A percentile compares a stretch with the other conserved stretches of the same genome.
phyloP scores from a whole-genome alignment of 1,139 yeast genomes.

The Martiniozyma asiatica region DNA sequence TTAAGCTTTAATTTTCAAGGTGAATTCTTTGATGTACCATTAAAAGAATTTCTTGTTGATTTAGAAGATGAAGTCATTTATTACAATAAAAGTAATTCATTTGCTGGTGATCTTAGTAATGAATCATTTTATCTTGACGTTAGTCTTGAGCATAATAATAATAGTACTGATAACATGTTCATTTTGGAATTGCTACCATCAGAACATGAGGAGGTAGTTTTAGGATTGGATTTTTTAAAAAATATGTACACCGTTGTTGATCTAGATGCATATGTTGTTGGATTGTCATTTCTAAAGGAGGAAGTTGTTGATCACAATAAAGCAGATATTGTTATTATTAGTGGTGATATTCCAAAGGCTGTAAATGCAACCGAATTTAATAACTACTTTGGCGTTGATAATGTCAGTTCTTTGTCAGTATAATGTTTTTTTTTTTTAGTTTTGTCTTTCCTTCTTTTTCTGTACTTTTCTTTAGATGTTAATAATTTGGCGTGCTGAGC shows the following conservation, averaged over 20 bases:
- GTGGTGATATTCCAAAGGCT: constrained; percentile 5
- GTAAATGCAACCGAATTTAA: constrained; percentile 3
- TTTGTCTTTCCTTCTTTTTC: too few relatives aligned
- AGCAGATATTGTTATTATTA: constrained; percentile 2
- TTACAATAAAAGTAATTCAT: constrained; percentile 4
- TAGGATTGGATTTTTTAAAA: constrained; percentile 65
- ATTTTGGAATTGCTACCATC: constrained; percentile 11
- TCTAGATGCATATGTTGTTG: constrained; percentile 48
- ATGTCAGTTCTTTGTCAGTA: constrained; percentile 1
- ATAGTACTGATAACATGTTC: constrained; percentile 1
- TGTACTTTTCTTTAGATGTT: too few relatives aligned
- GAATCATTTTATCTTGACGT: constrained; percentile 9
- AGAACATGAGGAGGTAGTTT: constrained; percentile 17
- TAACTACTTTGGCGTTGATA: constrained; percentile 1
- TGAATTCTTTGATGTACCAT: constrained; percentile 30
- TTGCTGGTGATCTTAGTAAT: constrained; percentile 2
- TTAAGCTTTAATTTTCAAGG: constrained; percentile 37
- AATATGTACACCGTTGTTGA: constrained; percentile 66
- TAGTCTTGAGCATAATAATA: not conserved
- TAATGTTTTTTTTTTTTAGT: not conserved
- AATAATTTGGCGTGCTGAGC: too few relatives aligned
- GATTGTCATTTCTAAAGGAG: constrained; percentile 41
- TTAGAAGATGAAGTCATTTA: constrained; percentile 11
- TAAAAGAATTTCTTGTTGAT: constrained; percentile 25
- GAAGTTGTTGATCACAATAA: not conserved